Base-by-base conservation (phyloP, 495 filamentous ascomycete genomes). In the Penicillium lividum region DNA sequence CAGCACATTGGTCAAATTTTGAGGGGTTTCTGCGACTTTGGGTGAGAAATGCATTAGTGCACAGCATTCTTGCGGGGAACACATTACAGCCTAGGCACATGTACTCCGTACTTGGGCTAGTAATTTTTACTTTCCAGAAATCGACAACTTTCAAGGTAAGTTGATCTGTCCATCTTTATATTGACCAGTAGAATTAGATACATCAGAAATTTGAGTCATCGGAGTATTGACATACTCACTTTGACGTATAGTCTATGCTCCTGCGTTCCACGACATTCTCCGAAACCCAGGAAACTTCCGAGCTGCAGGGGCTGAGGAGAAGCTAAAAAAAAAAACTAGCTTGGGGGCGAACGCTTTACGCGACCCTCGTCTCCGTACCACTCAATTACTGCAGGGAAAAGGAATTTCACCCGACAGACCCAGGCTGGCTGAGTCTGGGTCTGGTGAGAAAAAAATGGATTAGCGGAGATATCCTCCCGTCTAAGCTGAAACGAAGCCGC, bases 1-100 rank as follows among this genome's bases (percentile, higher is more conserved):
- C 31, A 13, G 2, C 54, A 7, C 38, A 65, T 65, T 59, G 63
- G 60, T 18, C 13, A 65, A 11, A 59, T 65, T 59, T 65, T 13
- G 56, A 57, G 49, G 49, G 53, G n/a, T 45, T 57, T 40, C 13
- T 7, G 4, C 7, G 38, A 40, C 38, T n/a, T 4, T 40, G n/a
- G 13, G 38, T 40, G 38, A 40, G 38, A 16, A 40, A 40, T 40
- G 38, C 38, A 40, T 40, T 40, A 40, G 38, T 40, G 38, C 15
- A 36, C 33, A 11, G 33, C 33, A 36, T 36, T 36, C 9, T 36
- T 36, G 33, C 33, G 7, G 33, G 33, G 33, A 5, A 0, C 7
- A 40, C 4, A 15, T 40, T 40, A 16, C 15, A 5, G 38, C 38
- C 38, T 40, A 22, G 22, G 22, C 22, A 22, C 22, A 22, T 22